These are phyloP conservation scores for Verbena officinalis DNA, from an alignment of 257 asterid species.

Conservation along the genomic window DNA sequence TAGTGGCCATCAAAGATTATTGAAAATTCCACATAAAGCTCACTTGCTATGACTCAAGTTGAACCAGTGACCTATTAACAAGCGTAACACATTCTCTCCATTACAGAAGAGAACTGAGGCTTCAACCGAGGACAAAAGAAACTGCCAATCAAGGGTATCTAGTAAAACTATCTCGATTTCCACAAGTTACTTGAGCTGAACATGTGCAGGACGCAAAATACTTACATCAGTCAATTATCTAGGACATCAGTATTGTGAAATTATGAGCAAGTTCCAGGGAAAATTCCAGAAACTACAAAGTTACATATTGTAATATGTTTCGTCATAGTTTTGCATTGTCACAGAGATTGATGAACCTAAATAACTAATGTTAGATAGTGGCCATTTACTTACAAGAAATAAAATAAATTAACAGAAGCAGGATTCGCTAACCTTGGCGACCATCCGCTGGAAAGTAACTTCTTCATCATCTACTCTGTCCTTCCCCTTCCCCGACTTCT, in stretches of 20 bases:
- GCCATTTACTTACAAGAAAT: neutral
- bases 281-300: neutral
- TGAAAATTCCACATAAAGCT: slow-evolving; percentile 8
- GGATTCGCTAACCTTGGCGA: slow-evolving; percentile 91
- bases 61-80: neutral
- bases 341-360: neutral
- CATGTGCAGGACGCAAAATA: neutral
- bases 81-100: neutral
- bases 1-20: neutral
- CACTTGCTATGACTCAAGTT: slow-evolving; percentile 5
- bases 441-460: slow-evolving; percentile 95
- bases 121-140: neutral
- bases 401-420: slow-evolving; percentile 38
- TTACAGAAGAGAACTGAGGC: neutral
- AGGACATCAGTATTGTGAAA: neutral
- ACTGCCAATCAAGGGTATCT: neutral
- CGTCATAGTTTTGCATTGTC: neutral
- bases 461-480: slow-evolving; percentile 90
- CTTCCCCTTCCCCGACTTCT: slow-evolving; percentile 83
- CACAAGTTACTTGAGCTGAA: neutral
- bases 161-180: neutral
- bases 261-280: neutral
- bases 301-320: neutral
- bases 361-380: neutral
- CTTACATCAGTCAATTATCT: neutral